Percentiles rank a stretch among this genome's conserved stretches.
These are phyloP conservation scores for Pleurotus djamor DNA, from an alignment of 768 basidiomycete species.

Conservation along the genomic window DNA sequence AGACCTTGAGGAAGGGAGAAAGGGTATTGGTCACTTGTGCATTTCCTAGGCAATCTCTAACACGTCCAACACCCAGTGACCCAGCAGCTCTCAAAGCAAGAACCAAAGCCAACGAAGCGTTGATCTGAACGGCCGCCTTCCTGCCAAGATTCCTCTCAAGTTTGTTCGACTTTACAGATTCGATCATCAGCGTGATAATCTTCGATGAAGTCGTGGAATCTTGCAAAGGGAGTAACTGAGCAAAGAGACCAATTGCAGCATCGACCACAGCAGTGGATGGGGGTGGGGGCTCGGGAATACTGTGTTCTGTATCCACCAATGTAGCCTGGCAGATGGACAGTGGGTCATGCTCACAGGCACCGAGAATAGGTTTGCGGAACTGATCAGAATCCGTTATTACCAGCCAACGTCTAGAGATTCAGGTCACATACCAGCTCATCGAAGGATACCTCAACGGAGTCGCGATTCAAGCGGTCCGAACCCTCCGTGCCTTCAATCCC, in stretches of 20 bases:
- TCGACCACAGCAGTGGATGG: constrained; percentile 84
- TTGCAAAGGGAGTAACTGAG: constrained; percentile 76
- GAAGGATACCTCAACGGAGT: constrained; percentile 77
- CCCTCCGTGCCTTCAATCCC: constrained; percentile 27
- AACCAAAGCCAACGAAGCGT: constrained; percentile 73
- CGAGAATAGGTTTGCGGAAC: constrained; percentile 30
- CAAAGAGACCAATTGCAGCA: constrained; percentile 85
- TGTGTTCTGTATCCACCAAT: constrained; percentile 40
- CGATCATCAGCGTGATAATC: constrained; percentile 33
- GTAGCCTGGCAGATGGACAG: constrained; percentile 62
- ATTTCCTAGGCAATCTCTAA: constrained; percentile 66
- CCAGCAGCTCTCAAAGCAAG: constrained; percentile 43
- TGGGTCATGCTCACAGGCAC: constrained; percentile 85
- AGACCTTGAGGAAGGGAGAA: constrained; percentile 76
- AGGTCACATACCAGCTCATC: constrained; percentile 63
- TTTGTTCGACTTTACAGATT: constrained; percentile 43
- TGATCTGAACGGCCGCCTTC: constrained; percentile 80
- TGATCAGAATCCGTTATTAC: not conserved
- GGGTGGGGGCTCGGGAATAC: constrained; percentile 63
- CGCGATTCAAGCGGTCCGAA: constrained; percentile 64
- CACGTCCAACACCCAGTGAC: constrained; percentile 9
- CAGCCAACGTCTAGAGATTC: not conserved
- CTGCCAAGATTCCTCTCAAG: constrained; percentile 48
- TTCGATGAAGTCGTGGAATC: constrained; percentile 58
- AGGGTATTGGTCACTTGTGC: constrained; percentile 58